Evolutionary conservation across 208 protist genomes (phyloP).

Genomic region (Acanthamoeba sp.): DNA sequence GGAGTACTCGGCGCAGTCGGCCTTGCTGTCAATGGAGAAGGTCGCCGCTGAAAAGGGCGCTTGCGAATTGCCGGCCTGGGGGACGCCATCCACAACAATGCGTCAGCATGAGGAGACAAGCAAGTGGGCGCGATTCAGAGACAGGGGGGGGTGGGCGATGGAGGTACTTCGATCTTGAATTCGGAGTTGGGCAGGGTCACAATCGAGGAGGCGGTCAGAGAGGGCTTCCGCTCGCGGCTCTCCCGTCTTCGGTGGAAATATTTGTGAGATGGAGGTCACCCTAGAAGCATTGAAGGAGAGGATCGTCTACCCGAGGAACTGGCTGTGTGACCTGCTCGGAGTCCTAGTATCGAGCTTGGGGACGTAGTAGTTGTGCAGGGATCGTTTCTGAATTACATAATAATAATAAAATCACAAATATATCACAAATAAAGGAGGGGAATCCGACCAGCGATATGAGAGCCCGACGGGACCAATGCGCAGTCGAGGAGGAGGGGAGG

Average conservation of each 20-base stretch:
- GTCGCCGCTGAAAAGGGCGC: slow-evolving; percentile 14
- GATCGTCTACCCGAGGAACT: neutral
- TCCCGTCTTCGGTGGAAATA: too few relatives aligned
- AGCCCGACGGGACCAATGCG: too few relatives aligned
- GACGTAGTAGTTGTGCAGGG: slow-evolving; percentile 30
- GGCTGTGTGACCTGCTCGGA: neutral
- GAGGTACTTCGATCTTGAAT: neutral
- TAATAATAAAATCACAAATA: too few relatives aligned
- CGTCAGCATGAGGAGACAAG: too few relatives aligned
- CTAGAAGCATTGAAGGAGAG: neutral
- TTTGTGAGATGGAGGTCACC: too few relatives aligned
- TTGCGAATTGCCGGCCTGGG: neutral
- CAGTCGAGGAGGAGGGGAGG: neutral
- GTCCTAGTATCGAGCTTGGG: neutral
- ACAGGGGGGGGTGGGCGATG: too few relatives aligned
- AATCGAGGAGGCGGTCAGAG: neutral
- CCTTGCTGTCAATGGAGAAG: neutral
- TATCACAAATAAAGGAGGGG: too few relatives aligned
- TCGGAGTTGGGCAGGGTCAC: neutral
- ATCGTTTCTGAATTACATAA: neutral
- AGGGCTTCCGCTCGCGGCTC: neutral
- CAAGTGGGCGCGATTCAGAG: too few relatives aligned
- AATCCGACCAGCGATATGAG: too few relatives aligned
- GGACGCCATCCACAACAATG: too few relatives aligned
- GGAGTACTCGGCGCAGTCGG: slow-evolving; percentile 26